These are phyloP conservation scores for Blastocystis sp. DNA, from an alignment of 352 stramenopile species.

Conservation along the genomic window DNA sequence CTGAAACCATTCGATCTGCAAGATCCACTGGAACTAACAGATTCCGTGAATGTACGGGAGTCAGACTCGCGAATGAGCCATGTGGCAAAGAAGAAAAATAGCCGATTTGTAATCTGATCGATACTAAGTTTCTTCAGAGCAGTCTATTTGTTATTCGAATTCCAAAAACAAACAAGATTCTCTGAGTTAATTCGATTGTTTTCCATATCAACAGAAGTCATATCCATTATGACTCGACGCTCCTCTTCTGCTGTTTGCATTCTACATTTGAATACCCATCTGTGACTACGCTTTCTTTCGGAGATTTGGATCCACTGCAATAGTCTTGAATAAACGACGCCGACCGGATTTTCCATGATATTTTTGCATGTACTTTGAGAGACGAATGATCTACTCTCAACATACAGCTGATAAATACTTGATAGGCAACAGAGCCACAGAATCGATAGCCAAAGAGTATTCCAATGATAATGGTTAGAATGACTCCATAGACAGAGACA, in stretches of 20 bases:
- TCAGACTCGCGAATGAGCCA: conserved; percentile 31
- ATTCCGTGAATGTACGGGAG: neutral
- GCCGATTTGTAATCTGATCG: neutral
- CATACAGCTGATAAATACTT: neutral
- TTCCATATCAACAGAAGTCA: conserved; percentile 37
- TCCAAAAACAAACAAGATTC: neutral
- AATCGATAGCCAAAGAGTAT: conserved; percentile 54
- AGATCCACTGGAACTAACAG: neutral
- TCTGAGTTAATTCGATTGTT: conserved; percentile 29
- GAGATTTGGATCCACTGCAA: neutral
- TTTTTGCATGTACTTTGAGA: conserved; percentile 30
- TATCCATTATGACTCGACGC: conserved; percentile 27
- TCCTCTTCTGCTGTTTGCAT: conserved; percentile 28
- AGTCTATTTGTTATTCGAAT: neutral
- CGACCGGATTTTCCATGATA: conserved; percentile 25
- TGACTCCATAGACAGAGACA: conserved; percentile 38
- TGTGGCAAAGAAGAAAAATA: conserved; percentile 28
- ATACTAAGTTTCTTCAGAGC: neutral
- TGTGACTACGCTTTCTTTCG: conserved; percentile 30
- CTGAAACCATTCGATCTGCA: neutral
- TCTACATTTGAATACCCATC: neutral
- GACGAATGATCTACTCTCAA: neutral
- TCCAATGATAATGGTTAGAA: conserved; percentile 45
- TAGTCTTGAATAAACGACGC: conserved; percentile 39
- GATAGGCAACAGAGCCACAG: conserved; percentile 15